Evolutionary conservation across 768 basidiomycete species (phyloP).

Genomic region (Nevesoporus exiguus): DNA sequence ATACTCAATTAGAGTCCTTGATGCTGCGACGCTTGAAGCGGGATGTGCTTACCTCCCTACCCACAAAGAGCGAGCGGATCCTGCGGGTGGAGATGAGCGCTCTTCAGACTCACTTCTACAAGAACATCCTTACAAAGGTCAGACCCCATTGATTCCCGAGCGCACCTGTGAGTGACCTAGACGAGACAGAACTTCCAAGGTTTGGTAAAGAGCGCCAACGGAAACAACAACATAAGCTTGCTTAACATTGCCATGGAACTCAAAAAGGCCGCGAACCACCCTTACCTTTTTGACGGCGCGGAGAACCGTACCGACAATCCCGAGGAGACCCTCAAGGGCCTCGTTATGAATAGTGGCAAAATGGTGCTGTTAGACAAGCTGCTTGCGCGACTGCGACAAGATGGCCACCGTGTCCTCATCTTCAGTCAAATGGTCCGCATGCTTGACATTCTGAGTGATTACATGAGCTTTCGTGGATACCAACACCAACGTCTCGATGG

Average conservation of each 20-base stretch:
- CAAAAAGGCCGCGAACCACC: slow-evolving; percentile 98
- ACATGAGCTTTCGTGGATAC: slow-evolving; percentile 87
- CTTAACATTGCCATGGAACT: slow-evolving; percentile 99
- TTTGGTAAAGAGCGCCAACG: slow-evolving; percentile 84
- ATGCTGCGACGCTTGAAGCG: slow-evolving; percentile 95
- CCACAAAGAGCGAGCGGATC: slow-evolving; percentile 98
- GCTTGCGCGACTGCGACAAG: slow-evolving; percentile 80
- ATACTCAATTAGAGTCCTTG: slow-evolving; percentile 85
- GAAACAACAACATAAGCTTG: slow-evolving; percentile 87
- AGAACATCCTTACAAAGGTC: slow-evolving; percentile 94
- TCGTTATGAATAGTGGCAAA: slow-evolving; percentile 98
- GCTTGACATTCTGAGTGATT: slow-evolving; percentile 97
- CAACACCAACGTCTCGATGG: slow-evolving; percentile 94
- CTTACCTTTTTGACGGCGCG: slow-evolving; percentile 96
- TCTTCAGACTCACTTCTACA: slow-evolving; percentile 97
- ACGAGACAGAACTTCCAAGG: slow-evolving; percentile 81
- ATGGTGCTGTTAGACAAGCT: slow-evolving; percentile 98
- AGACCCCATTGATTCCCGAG: slow-evolving; percentile 6
- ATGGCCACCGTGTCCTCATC: slow-evolving; percentile 95
- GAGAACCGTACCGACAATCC: slow-evolving; percentile 58
- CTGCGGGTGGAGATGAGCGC: slow-evolving; percentile 96
- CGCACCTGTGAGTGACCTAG: slow-evolving; percentile 3
- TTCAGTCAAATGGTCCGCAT: slow-evolving; percentile 99
- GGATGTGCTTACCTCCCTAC: slow-evolving; percentile 93
- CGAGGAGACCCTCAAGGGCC: slow-evolving; percentile 89